These are phyloP conservation scores for Elongisporangium prolatum DNA, from an alignment of 352 stramenopile species.

Conservation along the genomic window DNA sequence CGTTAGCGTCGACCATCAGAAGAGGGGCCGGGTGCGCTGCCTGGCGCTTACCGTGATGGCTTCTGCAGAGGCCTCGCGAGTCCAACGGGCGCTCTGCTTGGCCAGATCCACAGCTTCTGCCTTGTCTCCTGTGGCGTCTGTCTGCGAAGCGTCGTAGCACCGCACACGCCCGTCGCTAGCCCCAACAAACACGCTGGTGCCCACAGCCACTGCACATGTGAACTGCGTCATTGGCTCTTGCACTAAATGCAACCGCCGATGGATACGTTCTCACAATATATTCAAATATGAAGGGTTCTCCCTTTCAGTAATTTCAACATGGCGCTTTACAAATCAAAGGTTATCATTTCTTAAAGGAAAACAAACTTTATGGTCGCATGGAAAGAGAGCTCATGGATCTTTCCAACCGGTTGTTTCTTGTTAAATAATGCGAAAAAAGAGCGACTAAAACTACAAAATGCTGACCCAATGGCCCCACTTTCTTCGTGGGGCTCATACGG, in stretches of 20 bases:
- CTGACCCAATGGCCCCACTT: neutral
- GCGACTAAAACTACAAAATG: neutral
- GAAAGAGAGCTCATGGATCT: neutral
- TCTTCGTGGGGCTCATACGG: conserved; percentile 6
- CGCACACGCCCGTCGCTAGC: conserved; percentile 17
- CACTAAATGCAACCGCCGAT: neutral
- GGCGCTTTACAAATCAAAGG: neutral
- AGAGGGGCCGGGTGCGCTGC: conserved; percentile 4
- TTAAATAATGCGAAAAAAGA: neutral
- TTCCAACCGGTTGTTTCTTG: neutral
- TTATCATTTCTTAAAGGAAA: neutral
- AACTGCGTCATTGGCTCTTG: conserved; percentile 8
- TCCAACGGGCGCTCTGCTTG: conserved; percentile 7
- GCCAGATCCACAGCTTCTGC: neutral
- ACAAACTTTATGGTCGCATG: no score
- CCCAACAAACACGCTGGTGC: conserved; percentile 22
- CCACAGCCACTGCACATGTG: conserved; percentile 17
- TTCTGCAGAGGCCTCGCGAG: conserved; percentile 8
- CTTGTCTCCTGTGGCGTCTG: neutral
- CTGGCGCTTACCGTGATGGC: conserved; percentile 20
- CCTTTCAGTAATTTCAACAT: neutral
- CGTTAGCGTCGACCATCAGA: neutral
- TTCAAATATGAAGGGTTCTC: no score
- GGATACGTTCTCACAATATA: neutral
- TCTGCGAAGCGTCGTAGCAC: neutral